phyloP scores from a whole-genome alignment of 2,329 filamentous ascomycete genomes.

The Aspergillus arachidicola region DNA sequence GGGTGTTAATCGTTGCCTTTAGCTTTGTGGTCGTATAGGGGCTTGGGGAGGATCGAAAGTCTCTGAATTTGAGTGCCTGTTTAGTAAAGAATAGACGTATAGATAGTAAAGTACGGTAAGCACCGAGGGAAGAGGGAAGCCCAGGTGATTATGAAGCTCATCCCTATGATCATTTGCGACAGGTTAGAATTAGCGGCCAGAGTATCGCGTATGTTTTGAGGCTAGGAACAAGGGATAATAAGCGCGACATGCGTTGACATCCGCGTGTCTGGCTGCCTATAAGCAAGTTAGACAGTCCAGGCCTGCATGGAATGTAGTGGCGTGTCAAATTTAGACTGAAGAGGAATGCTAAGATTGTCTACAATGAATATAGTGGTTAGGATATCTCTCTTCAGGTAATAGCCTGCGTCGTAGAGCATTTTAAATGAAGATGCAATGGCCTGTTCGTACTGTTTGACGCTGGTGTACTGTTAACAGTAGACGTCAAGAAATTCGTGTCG shows the following conservation, averaged over 20 bases:
- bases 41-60: not conserved
- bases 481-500: not conserved
- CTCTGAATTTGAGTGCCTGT: not conserved
- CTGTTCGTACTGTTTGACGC: not conserved
- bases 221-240: not conserved
- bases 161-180: not conserved
- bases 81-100: not conserved
- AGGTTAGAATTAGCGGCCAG: not conserved
- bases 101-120: not conserved
- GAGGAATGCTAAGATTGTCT: not conserved
- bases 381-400: not conserved
- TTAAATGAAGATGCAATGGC: not conserved
- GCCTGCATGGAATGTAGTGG: not conserved
- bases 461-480: not conserved
- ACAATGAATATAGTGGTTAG: not conserved
- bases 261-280: not conserved
- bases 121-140: not conserved
- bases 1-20: not conserved
- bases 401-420: no score
- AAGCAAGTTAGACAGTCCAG: not conserved
- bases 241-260: not conserved
- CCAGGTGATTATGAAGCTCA: not conserved
- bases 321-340: not conserved
- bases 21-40: not conserved
- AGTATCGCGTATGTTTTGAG: not conserved